Evolutionary conservation across 257 asterid species (phyloP).

Genomic region (Rehmannia glutinosa): DNA sequence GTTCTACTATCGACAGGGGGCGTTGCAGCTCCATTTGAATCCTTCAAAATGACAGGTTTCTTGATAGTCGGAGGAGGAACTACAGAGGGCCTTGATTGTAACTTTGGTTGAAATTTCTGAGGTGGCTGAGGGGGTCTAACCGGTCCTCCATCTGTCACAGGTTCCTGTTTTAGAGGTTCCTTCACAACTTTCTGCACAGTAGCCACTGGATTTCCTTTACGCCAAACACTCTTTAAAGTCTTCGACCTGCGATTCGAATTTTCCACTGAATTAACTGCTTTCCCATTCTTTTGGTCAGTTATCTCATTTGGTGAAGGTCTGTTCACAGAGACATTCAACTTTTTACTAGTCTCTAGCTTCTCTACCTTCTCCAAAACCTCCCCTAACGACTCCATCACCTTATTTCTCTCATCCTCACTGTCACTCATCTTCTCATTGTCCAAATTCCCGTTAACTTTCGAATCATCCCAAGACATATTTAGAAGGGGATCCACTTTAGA

Average conservation of each 20-base stretch:
- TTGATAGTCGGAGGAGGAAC: conserved; percentile 49
- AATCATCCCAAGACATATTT: conserved; percentile 39
- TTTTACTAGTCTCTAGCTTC: conserved; percentile 54
- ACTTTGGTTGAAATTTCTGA: conserved; percentile 45
- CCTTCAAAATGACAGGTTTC: conserved; percentile 70
- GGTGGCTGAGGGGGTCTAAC: conserved; percentile 49
- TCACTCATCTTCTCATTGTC: conserved; percentile 32
- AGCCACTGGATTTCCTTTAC: conserved; percentile 82
- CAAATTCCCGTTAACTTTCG: conserved; percentile 27
- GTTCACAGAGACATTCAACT: conserved; percentile 33
- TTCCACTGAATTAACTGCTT: conserved; percentile 28
- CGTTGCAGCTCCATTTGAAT: conserved; percentile 49
- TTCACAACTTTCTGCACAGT: conserved; percentile 48
- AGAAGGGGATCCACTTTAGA: conserved; percentile 39
- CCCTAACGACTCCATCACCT: conserved; percentile 66
- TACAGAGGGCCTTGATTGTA: conserved; percentile 63
- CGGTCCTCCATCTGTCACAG: conserved; percentile 31
- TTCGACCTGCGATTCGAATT: conserved; percentile 40
- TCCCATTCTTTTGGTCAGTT: conserved; percentile 33
- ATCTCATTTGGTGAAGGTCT: conserved; percentile 32
- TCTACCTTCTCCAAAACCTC: conserved; percentile 86
- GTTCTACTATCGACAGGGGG: conserved; percentile 29
- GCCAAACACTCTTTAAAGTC: conserved; percentile 86
- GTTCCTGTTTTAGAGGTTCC: conserved; percentile 45
- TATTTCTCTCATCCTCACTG: conserved; percentile 43